Percentiles rank a stretch among this genome's conserved stretches.
Evolutionary conservation across 495 filamentous ascomycete species (phyloP).

Genomic region (Penicillium ochrochloron): DNA sequence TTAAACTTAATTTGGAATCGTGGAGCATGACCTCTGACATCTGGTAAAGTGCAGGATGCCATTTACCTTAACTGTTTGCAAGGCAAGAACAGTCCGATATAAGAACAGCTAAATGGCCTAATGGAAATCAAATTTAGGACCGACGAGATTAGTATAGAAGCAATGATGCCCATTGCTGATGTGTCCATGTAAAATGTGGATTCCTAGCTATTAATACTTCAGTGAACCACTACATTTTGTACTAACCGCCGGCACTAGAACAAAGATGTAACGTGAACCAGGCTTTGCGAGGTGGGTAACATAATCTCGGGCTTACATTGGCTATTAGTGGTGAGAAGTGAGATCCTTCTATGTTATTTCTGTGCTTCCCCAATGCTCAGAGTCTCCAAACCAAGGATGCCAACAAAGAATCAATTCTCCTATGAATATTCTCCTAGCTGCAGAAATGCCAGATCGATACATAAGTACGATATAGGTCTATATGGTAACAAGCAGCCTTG

Average conservation of each 20-base stretch:
- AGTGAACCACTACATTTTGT: constrained; percentile 1
- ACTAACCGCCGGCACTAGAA: constrained; percentile 16
- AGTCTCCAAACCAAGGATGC: background rate
- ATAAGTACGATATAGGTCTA: background rate
- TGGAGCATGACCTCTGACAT: background rate
- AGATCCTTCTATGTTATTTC: constrained; percentile 2
- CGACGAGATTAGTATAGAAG: background rate
- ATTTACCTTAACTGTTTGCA: background rate
- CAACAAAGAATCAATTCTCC: constrained; percentile 32
- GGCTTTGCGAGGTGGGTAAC: constrained; percentile 16
- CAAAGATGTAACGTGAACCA: constrained; percentile 20
- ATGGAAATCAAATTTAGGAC: background rate
- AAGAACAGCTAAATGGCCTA: too few relatives aligned
- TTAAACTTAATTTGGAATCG: background rate
- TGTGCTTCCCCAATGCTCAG: background rate
- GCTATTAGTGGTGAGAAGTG: background rate
- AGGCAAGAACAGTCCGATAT: background rate
- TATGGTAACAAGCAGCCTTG: background rate
- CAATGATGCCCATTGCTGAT: background rate
- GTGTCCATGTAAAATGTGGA: background rate
- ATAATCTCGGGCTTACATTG: constrained; percentile 6
- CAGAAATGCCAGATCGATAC: constrained; percentile 1
- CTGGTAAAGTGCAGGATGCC: background rate
- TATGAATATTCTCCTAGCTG: constrained; percentile 7
- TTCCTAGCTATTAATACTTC: background rate